Conservation (phyloP, 129 eudicot species). For the Arctium lappa region DNA sequence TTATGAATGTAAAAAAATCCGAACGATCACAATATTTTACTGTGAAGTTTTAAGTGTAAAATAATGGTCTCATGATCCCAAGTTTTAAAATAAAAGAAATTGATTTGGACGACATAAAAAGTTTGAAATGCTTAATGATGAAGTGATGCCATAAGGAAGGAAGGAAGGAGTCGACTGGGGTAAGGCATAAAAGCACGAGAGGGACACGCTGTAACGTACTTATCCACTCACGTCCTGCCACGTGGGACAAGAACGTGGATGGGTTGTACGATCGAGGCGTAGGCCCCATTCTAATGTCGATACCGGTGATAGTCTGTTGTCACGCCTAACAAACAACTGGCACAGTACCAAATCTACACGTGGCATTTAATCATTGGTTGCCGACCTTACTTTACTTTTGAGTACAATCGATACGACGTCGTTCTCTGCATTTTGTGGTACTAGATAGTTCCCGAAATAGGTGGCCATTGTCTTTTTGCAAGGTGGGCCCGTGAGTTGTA, state of each 20-base stretch:
- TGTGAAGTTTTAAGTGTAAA: too few relatives aligned
- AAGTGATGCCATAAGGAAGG: constrained; percentile 26
- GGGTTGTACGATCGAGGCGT: constrained; percentile 16
- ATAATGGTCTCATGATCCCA: too few relatives aligned
- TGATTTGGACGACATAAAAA: not conserved
- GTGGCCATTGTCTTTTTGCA: not conserved
- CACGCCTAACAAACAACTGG: constrained; percentile 17
- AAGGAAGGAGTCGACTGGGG: constrained; percentile 25
- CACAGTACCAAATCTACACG: constrained; percentile 6
- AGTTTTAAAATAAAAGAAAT: too few relatives aligned
- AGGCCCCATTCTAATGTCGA: constrained; percentile 11
- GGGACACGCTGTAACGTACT: constrained; percentile 36
- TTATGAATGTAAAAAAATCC: too few relatives aligned
- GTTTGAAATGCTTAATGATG: constrained; percentile 5
- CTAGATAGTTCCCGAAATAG: not conserved
- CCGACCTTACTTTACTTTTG: not conserved
- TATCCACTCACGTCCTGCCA: constrained; percentile 28
- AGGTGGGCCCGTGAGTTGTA: constrained; percentile 8
- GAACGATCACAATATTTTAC: too few relatives aligned
- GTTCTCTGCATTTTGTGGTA: not conserved
- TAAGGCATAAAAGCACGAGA: constrained; percentile 32
- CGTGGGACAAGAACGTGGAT: constrained; percentile 33
- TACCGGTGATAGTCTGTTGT: constrained; percentile 12
- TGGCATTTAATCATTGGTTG: not conserved
- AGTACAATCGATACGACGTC: constrained; percentile 1